Base-by-base conservation (phyloP, 352 stramenopile species). In the Globisporangium iwayamae region DNA sequence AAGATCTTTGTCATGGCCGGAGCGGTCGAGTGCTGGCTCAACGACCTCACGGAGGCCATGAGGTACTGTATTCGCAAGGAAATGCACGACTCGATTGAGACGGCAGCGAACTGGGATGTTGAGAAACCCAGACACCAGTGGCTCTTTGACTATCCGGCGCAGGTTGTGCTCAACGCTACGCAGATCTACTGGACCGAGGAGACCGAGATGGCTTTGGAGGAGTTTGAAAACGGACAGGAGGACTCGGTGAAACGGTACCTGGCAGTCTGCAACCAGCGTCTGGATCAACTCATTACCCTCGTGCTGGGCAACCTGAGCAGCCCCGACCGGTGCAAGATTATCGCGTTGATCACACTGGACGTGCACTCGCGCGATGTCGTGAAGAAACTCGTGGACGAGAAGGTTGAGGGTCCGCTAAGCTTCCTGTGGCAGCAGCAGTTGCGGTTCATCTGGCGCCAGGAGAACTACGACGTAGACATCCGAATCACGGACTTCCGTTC, bases 181-280 rank as follows among this genome's bases (percentile, higher is more conserved):
- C 87, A 94, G 58, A 95, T 96, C 43, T 98, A 98, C 69, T 99
- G 96, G 96, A 98, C 95, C 0, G 96, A 99, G 65, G 94, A 98
- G 75, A 98, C 96, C 1, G 94, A 98, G 65, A 83, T 96, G 63
- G 85, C 86, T 2, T 64, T 96, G 3, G 86, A 95, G 62, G 87
- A 96, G 67, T 94, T 91, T 57, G 87, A 94, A 62, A 95, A 94
- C 50, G 87, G 87, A 3, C 85, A 93, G 47, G 87, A 96, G 72
- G 87, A 96, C 64, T 89, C 85, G 2, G 85, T 96, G 16, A 95
- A 93, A 61, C 75, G 87, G 28, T 95, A 95, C 60, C 56, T 95
- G 45, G 68, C 74, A 0, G 74, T 91, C 20, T 96, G 84, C 57
- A 96, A 94, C 55, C 78, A 90, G 25, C 79, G 85, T 13, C 73